Conservation (phyloP, 2,329 filamentous ascomycete genomes). For the Atkinsonella hypoxylon region DNA sequence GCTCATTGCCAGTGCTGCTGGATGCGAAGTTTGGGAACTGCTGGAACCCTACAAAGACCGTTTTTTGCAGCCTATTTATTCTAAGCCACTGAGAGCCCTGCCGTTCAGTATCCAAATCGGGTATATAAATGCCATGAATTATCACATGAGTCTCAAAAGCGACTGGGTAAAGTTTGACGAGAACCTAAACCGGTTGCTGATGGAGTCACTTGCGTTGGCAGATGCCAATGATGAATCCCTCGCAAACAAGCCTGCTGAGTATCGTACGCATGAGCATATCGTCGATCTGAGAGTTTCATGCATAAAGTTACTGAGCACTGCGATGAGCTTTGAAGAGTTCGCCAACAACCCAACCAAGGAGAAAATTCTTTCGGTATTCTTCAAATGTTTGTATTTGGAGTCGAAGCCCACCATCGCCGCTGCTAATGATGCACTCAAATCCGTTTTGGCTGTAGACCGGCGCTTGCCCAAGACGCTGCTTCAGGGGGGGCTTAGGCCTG, state of each 20-base stretch:
- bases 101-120: conserved; percentile 95
- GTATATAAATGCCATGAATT: conserved; percentile 95
- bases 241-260: conserved; percentile 85
- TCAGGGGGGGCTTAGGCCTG: conserved; percentile 84
- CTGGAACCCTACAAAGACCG: conserved; percentile 83
- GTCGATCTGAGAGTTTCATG: conserved; percentile 86
- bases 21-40: conserved; percentile 74
- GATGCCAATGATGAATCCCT: conserved; percentile 91
- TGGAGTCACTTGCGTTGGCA: conserved; percentile 86
- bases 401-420: conserved; percentile 87
- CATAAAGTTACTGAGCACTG: conserved; percentile 82
- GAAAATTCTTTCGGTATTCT: conserved; percentile 87
- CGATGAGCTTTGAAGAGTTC: conserved; percentile 88
- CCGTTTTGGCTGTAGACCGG: conserved; percentile 75
- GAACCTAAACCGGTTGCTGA: conserved; percentile 74
- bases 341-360: conserved; percentile 54
- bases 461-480: conserved; percentile 92
- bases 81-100: conserved; percentile 83
- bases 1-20: conserved; percentile 67
- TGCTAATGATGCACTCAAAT: conserved; percentile 80
- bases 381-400: conserved; percentile 92
- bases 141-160: conserved; percentile 78
- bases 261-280: conserved; percentile 90
- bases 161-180: conserved; percentile 90
- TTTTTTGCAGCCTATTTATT: conserved; percentile 82